Conservation (phyloP, 306 rosid species). For the Cucurbita argyrosperma region DNA sequence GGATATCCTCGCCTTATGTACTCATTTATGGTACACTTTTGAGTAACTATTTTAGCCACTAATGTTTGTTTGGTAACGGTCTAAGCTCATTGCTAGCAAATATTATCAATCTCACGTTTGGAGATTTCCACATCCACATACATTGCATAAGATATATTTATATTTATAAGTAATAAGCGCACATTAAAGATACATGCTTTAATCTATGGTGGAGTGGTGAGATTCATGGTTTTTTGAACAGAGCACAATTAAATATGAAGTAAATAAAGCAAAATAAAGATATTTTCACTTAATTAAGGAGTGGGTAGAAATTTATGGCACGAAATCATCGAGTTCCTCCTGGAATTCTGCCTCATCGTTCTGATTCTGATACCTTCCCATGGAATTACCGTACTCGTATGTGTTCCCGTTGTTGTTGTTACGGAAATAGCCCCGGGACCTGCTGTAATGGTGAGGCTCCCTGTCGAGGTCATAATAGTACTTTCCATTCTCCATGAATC, state of each 20-base stretch:
- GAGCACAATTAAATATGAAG: background rate
- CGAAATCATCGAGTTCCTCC: constrained; percentile 26
- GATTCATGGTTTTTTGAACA: constrained; percentile 5
- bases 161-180: background rate
- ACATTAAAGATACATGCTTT: background rate
- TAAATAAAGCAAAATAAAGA: too few species aligned
- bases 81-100: too few species aligned
- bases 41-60: background rate
- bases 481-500: constrained; percentile 61
- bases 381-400: constrained; percentile 23
- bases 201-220: background rate
- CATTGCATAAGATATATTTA: background rate
- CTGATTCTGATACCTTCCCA: constrained; percentile 54
- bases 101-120: too few species aligned
- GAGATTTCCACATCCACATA: background rate
- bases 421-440: constrained; percentile 14
- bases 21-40: background rate
- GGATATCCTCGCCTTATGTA: background rate
- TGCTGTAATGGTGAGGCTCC: constrained; percentile 30
- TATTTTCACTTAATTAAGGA: background rate
- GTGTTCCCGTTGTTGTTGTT: constrained; percentile 32
- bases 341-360: constrained; percentile 37
- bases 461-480: constrained; percentile 22
- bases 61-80: too few species aligned
- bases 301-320: constrained; percentile 29